phyloP scores from a whole-genome alignment of 2,329 filamentous ascomycete genomes.

The Scedosporium boydii region DNA sequence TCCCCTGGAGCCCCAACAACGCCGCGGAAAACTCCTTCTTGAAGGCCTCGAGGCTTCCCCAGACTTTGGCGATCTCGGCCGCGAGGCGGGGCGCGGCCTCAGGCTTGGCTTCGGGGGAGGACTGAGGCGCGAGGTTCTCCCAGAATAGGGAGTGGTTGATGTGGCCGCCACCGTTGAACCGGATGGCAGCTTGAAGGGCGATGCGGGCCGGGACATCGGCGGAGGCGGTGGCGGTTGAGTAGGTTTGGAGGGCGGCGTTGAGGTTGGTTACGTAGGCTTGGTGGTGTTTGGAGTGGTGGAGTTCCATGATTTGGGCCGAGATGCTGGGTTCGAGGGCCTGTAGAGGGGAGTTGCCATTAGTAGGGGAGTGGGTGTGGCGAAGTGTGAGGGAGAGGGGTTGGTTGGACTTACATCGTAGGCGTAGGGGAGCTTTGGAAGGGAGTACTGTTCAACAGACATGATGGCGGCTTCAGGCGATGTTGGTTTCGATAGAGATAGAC shows the following conservation, averaged over 20 bases:
- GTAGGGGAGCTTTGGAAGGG: constrained; percentile 57
- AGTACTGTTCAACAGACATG: constrained; percentile 38
- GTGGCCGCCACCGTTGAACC: constrained; percentile 86
- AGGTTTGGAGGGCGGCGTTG: constrained; percentile 55
- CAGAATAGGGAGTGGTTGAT: constrained; percentile 92
- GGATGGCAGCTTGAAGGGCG: constrained; percentile 59
- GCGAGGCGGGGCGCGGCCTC: constrained; percentile 47
- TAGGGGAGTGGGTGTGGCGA: neutral
- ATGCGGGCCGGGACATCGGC: constrained; percentile 56
- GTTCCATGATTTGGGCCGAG: constrained; percentile 69
- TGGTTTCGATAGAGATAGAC: neutral
- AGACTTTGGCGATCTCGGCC: constrained; percentile 53
- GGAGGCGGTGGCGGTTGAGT: constrained; percentile 43
- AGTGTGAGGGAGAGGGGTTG: neutral
- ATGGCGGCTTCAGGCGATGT: constrained; percentile 5
- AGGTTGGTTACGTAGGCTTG: constrained; percentile 70
- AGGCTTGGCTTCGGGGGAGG: constrained; percentile 45
- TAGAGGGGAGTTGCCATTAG: neutral
- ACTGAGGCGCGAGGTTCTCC: constrained; percentile 64
- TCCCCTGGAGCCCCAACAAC: constrained; percentile 67
- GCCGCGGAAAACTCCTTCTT: constrained; percentile 54
- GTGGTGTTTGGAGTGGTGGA: constrained; percentile 73
- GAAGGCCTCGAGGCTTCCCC: constrained; percentile 60
- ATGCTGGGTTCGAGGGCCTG: constrained; percentile 66
- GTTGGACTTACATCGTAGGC: constrained; percentile 54